Conservation (phyloP, 75 land plant genomes). For the Picea sitchensis region DNA sequence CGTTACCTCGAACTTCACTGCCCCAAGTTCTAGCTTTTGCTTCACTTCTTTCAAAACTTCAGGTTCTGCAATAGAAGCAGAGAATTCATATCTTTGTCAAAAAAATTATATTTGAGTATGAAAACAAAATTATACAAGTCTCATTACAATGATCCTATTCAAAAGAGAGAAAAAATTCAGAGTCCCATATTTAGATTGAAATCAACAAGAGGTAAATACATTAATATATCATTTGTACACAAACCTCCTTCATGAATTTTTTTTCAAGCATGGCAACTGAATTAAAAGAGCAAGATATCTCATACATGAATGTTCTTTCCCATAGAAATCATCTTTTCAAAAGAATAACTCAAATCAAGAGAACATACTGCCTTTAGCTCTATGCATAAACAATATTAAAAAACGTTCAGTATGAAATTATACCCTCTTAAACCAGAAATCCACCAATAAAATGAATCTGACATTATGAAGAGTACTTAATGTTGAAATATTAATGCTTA, state of each 20-base stretch:
- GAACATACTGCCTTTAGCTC: background rate
- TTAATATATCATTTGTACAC: background rate
- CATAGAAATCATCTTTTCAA: no score
- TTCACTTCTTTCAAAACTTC: constrained; percentile 92
- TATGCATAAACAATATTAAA: background rate
- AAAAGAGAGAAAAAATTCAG: background rate
- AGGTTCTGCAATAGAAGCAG: constrained; percentile 60
- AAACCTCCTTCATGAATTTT: no score
- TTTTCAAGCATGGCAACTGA: no score
- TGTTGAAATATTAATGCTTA: no score
- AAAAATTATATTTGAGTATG: background rate
- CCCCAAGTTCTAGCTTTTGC: constrained; percentile 90
- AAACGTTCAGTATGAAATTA: background rate
- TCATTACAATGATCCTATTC: background rate
- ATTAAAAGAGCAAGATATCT: no score
- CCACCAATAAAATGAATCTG: background rate
- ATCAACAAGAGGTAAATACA: background rate
- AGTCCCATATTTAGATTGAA: background rate
- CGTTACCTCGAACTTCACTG: constrained; percentile 92
- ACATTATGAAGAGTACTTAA: background rate
- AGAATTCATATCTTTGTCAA: background rate
- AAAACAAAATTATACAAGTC: background rate
- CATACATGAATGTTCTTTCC: no score
- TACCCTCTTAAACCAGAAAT: background rate
- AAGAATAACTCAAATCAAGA: no score